These are phyloP conservation scores for Ophiocordyceps sinensis DNA, from an alignment of 2,329 filamentous ascomycete genomes.

Conservation along the genomic window DNA sequence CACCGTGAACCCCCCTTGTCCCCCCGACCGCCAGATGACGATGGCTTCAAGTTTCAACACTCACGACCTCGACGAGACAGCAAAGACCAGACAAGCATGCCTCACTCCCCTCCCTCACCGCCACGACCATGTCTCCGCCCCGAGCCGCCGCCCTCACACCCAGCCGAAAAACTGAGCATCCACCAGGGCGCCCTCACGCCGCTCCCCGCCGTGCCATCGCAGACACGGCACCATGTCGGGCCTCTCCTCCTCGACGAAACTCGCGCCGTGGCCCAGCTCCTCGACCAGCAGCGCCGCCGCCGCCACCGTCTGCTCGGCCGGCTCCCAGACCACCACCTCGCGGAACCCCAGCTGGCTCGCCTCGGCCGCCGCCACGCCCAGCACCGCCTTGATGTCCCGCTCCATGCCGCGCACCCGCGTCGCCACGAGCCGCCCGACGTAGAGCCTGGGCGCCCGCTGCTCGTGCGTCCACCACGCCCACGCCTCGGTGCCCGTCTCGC, in stretches of 20 bases:
- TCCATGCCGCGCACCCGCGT: slow-evolving; percentile 9
- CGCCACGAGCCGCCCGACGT: slow-evolving; percentile 6
- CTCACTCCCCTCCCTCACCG: too few relatives aligned
- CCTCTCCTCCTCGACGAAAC: slow-evolving; percentile 15
- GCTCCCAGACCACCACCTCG: slow-evolving; percentile 22
- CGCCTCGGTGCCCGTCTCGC: slow-evolving; percentile 6
- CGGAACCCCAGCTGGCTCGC: slow-evolving; percentile 15
- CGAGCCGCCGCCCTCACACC: too few relatives aligned
- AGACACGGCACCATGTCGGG: slow-evolving; percentile 18
- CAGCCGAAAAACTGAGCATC: slow-evolving; percentile 18
- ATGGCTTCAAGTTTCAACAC: too few relatives aligned
- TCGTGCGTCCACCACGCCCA: slow-evolving; percentile 23
- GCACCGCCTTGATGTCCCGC: slow-evolving; percentile 12
- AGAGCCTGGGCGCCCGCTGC: slow-evolving; percentile 10
- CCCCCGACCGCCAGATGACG: too few relatives aligned
- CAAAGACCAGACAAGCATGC: too few relatives aligned
- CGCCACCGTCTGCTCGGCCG: slow-evolving; percentile 12
- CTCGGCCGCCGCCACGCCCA: slow-evolving; percentile 19
- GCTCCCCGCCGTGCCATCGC: slow-evolving; percentile 18
- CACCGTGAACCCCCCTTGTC: too few relatives aligned
- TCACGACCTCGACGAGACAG: too few relatives aligned
- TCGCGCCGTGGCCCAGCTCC: slow-evolving; percentile 21
- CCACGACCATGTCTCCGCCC: too few relatives aligned
- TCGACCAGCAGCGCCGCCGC: slow-evolving; percentile 16
- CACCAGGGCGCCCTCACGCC: slow-evolving; percentile 8